Percentiles rank a stretch among this genome's conserved stretches.
Conservation (phyloP, 2,329 filamentous ascomycete species). For the Leptographium galeiforme region DNA sequence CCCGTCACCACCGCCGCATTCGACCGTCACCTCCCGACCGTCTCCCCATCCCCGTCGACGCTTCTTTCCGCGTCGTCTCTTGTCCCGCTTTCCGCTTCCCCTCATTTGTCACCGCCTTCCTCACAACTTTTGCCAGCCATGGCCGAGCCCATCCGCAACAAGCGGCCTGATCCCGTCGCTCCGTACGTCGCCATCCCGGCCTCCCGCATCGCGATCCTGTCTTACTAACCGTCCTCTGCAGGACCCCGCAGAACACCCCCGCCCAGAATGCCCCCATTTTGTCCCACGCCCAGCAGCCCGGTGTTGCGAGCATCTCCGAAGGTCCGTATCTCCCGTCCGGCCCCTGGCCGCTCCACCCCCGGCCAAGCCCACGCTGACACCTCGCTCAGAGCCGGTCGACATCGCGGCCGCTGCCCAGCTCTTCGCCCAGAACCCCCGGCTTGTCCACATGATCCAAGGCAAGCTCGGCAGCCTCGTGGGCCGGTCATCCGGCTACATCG, state of each 20-base stretch:
- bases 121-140: conserved; percentile 23
- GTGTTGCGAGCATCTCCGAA: conserved; percentile 91
- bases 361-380: not conserved
- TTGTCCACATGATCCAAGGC: conserved; percentile 96
- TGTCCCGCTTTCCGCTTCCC: not conserved
- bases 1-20: not conserved
- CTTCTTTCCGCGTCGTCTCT: not conserved
- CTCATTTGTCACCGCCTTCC: conserved; percentile 7
- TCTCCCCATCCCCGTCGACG: not conserved
- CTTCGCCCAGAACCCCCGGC: conserved; percentile 87
- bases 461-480: conserved; percentile 89
- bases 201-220: no score
- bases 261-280: conserved; percentile 93
- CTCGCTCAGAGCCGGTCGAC: conserved; percentile 68
- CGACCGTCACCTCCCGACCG: not conserved
- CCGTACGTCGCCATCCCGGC: conserved; percentile 33
- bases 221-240: conserved; percentile 26
- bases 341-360: not conserved
- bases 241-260: conserved; percentile 97
- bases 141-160: conserved; percentile 52
- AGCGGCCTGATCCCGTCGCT: conserved; percentile 43
- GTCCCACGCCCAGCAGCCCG: conserved; percentile 90
- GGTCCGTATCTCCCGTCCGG: conserved; percentile 42
- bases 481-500: conserved; percentile 92
- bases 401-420: conserved; percentile 76